Evolutionary conservation across 257 asterid species (phyloP), one percentile per base, ranked within the genome.

Genomic region (Nyctanthes arbortristis): DNA sequence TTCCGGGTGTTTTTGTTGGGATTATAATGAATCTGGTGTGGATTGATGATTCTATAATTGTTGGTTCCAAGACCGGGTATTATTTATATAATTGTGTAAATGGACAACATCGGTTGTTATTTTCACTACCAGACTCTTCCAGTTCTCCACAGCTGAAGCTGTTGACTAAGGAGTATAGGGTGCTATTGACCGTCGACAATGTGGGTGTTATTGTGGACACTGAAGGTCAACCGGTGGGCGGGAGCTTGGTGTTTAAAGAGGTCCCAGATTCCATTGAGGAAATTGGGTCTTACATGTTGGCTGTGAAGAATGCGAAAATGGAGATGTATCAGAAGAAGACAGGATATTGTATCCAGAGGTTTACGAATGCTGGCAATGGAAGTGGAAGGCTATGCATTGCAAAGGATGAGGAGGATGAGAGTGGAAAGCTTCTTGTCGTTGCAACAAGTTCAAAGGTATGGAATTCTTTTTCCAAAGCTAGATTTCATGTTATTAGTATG

Each of bases 191-290:
- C 87, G 93, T 88, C 64, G 98, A 93, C 75, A 93, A 90, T 74
- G 92, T 93, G 32, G 96, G 96, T 28, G 81, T 93, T 52, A 77
- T 80, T 36, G 95, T 91, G 63, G 95, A 93, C 75, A 56, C 76
- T 60, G 92, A 81, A 37, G 98, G 98, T 69, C 95, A 84, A 77
- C 98, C 98, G 2, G 84, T 90, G 47, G 90, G 96, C 24, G 97
- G 97, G 72, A 93, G 96, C 71, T 87, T 93, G 84, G 96, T 93
- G 78, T 90, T 93, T 69, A 68, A 78, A 77, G 89, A 82, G 71
- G 75, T 83, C 55, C 96, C 97, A 4, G 86, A 85, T 75, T 84
- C 88, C 32, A 63, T 93, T 9, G 84, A 79, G 61, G 98, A 93
- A 76, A 77, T 88, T 55, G 96, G 98, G 70, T 77, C 78, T 59